Base-by-base conservation (phyloP, 495 filamentous ascomycete genomes). In the Baudoinia panamericana region DNA sequence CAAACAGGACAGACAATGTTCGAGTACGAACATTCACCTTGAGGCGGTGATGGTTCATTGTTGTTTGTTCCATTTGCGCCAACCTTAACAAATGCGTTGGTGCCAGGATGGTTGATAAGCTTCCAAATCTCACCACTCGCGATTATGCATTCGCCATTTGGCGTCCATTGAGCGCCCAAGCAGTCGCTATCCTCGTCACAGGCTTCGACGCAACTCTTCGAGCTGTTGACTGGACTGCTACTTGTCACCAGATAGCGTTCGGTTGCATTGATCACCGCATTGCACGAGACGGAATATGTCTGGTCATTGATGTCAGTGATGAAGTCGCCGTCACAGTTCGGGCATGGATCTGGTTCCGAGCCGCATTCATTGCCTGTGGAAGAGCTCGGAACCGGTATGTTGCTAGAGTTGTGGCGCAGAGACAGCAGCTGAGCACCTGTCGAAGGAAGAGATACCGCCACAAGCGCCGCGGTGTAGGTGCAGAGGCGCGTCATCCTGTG, bases 1-100 rank as follows among this genome's bases (percentile, higher is more conserved):
- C 41, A 44, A 7, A 25, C 24, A 4, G 41, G 31, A 20, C 41
- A 44, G 31, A 19, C 21, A 24, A 44, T 37, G 23, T 36, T 33
- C 4, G 31, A 19, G 3, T 23, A 7, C 19, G 15, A 26, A 17
- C 36, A 39, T 28, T 26, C n/a, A n/a, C n/a, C n/a, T n/a, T n/a
- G n/a, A n/a, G n/a, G n/a, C n/a, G n/a, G n/a, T n/a, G n/a, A n/a
- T n/a, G n/a, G n/a, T n/a, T n/a, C n/a, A n/a, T n/a, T n/a, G n/a
- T n/a, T n/a, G n/a, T n/a, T n/a, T n/a, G n/a, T n/a, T n/a, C n/a
- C n/a, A n/a, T n/a, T n/a, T n/a, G n/a, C n/a, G n/a, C n/a, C n/a
- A n/a, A n/a, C n/a, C n/a, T n/a, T n/a, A n/a, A n/a, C n/a, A n/a
- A n/a, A n/a, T n/a, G n/a, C n/a, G n/a, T n/a, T n/a, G n/a, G n/a